phyloP scores from a whole-genome alignment of 2,329 filamentous ascomycete species.

The Ustulina deusta region DNA sequence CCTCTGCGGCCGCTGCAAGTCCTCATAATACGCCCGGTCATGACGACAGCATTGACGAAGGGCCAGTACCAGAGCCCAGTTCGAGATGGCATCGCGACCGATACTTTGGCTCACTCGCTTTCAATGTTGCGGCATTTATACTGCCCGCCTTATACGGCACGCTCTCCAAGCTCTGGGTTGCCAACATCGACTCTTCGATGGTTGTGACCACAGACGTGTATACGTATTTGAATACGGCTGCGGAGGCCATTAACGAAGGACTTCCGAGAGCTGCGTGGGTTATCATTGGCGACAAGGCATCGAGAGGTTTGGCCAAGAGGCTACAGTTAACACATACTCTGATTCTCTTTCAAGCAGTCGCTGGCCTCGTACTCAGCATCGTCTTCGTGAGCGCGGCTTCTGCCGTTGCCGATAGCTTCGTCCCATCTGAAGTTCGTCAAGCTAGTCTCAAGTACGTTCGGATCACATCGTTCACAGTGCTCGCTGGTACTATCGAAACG shows the following conservation, averaged over 20 bases:
- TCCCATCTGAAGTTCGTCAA: slow-evolving; percentile 68
- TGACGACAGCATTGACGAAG: neutral
- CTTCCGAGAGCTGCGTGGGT: slow-evolving; percentile 76
- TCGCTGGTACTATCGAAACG: slow-evolving; percentile 72
- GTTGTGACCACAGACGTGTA: slow-evolving; percentile 75
- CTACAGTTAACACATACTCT: slow-evolving; percentile 72
- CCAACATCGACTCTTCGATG: slow-evolving; percentile 71
- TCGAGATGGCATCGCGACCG: slow-evolving; percentile 39
- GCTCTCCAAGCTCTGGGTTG: slow-evolving; percentile 77
- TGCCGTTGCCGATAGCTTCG: slow-evolving; percentile 70
- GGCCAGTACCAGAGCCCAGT: neutral
- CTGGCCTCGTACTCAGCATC: slow-evolving; percentile 71
- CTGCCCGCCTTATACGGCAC: slow-evolving; percentile 76
- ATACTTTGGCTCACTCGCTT: slow-evolving; percentile 69
- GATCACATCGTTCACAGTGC: slow-evolving; percentile 71
- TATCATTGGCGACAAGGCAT: slow-evolving; percentile 73
- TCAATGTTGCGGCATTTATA: slow-evolving; percentile 72
- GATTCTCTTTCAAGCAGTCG: slow-evolving; percentile 67
- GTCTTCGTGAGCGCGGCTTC: slow-evolving; percentile 66
- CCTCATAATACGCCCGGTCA: neutral
- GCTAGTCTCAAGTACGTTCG: slow-evolving; percentile 73
- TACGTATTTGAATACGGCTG: slow-evolving; percentile 75
- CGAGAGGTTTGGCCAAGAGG: slow-evolving; percentile 62
- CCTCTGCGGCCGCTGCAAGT: slow-evolving; percentile 11
- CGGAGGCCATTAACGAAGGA: slow-evolving; percentile 78